Evolutionary conservation across 1,284 basidiomycete species (phyloP), one percentile per base, ranked within the genome.

Genomic region (Singerocomus rubriflavus): DNA sequence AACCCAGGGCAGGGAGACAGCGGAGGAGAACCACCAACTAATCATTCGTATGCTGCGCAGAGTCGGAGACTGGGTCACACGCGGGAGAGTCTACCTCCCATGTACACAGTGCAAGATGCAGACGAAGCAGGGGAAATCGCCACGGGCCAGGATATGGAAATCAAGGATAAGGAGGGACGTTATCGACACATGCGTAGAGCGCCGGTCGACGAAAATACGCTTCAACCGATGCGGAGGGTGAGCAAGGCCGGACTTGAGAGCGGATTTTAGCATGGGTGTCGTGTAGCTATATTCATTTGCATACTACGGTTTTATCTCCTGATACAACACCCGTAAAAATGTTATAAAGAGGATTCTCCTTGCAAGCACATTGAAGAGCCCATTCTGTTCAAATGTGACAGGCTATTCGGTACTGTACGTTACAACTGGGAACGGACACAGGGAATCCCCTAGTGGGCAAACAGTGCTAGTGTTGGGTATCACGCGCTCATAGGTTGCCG

Each of bases 211-310:
- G 87, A 90, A 69, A 84, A 74, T 38, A 94, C 92, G 25, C 70
- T 94, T 54, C 91, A 93, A 67, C 92, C 92, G 17, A 78, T 89
- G 73, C 72, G 92, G 53, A 75, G 92, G 51, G 91, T 93, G 50
- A 91, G 88, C 66, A 95, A 95, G 70, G 92, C 92, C 4, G 92
- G 92, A 31, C 70, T 95, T 57, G 92, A 95, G 74, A 91, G 81
- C 51, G 62, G 51, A 46, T 17, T 55, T 46, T 54, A 48, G 36
- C 32, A 37, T 32, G 26, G 29, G 33, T 25, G 21, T 40, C 32
- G 36, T 41, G 46, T 63, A 59, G 45, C 26, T 49, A 57, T 53
- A 55, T 50, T 51, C 42, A 29, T 51, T 54, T 47, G 53, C 46
- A 51, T 57, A 48, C 38, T 35, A 34, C 46, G 51, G 16, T 30